These are phyloP conservation scores for Bipolaris cookei DNA, from an alignment of 2,329 filamentous ascomycete species.

Conservation along the genomic window DNA sequence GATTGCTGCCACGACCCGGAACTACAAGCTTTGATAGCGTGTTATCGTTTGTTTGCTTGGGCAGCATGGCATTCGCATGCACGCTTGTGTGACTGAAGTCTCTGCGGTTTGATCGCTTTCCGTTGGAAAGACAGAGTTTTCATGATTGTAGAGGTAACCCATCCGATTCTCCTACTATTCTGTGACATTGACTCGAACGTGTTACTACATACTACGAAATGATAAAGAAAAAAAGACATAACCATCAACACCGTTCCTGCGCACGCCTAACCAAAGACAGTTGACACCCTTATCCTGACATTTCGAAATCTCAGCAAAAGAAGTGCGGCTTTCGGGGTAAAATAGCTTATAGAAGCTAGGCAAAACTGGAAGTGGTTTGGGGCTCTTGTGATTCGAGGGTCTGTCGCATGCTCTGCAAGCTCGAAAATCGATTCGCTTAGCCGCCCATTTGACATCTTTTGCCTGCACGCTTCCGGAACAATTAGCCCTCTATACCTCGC, in stretches of 20 bases:
- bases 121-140: background rate
- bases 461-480: slow-evolving; percentile 7
- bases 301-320: slow-evolving; percentile 16
- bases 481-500: slow-evolving; percentile 31
- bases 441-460: slow-evolving; percentile 3
- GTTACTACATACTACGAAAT: slow-evolving; percentile 38
- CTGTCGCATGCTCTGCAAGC: slow-evolving; percentile 12
- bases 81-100: background rate
- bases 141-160: slow-evolving; percentile 1
- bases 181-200: slow-evolving; percentile 17
- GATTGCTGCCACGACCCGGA: background rate
- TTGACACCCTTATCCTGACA: slow-evolving; percentile 28
- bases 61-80: background rate
- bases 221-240: slow-evolving; percentile 19
- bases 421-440: slow-evolving; percentile 1
- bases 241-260: slow-evolving; percentile 34
- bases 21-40: background rate
- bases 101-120: background rate
- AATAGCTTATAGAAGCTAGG: slow-evolving; percentile 20
- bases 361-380: slow-evolving; percentile 26
- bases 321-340: slow-evolving; percentile 14
- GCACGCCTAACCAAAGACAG: slow-evolving; percentile 34
- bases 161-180: slow-evolving; percentile 7
- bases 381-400: background rate
- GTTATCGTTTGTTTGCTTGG: background rate